These are phyloP conservation scores for Neodidymelliopsis sp. DNA, from an alignment of 2,329 filamentous ascomycete genomes.

Conservation along the genomic window DNA sequence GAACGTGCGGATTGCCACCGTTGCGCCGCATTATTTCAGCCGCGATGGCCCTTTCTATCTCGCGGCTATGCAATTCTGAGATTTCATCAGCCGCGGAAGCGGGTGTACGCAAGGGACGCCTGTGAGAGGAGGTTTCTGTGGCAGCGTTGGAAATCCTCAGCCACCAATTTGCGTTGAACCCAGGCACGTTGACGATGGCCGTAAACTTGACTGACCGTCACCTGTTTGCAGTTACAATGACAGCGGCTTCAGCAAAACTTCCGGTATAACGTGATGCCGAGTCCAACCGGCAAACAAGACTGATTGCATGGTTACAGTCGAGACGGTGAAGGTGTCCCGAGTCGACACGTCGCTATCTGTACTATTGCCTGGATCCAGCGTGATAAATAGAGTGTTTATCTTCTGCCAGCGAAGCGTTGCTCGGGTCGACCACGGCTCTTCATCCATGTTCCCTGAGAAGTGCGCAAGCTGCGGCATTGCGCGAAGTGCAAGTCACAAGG, in stretches of 20 bases:
- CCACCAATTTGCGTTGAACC: background rate
- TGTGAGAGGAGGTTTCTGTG: slow-evolving; percentile 3
- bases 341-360: too few species aligned
- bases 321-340: background rate
- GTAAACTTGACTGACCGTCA: background rate
- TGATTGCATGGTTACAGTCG: too few species aligned
- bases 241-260: background rate
- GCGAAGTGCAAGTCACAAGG: background rate
- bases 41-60: too few species aligned
- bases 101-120: slow-evolving; percentile 1
- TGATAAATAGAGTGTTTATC: background rate
- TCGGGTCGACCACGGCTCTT: slow-evolving; percentile 3
- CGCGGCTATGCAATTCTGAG: too few species aligned
- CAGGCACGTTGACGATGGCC: background rate
- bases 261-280: slow-evolving; percentile 9
- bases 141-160: background rate
- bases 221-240: background rate
- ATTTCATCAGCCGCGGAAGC: background rate
- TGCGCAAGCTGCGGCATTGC: background rate
- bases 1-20: slow-evolving; percentile 2
- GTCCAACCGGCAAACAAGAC: background rate
- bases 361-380: background rate
- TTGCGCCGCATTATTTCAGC: slow-evolving; percentile 9
- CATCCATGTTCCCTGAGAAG: background rate
- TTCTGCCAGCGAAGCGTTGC: slow-evolving; percentile 1